Percentiles rank a stretch among this genome's conserved stretches.
Conservation (phyloP, 108 stramenopile genomes). For the Conticribra guillardii region DNA sequence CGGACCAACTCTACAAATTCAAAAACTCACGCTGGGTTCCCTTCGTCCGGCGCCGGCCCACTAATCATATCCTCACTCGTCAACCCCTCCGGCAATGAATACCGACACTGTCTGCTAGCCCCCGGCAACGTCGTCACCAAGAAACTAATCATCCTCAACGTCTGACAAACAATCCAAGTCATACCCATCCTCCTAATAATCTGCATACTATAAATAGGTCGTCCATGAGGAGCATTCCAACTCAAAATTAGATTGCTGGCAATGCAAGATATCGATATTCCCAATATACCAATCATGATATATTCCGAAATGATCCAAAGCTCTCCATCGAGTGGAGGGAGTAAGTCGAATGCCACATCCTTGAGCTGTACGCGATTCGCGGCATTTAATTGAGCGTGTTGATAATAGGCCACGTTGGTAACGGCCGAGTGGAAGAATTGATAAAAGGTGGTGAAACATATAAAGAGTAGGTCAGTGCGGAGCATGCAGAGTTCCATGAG, state of each 20-base stretch:
- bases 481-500: slow-evolving; percentile 25
- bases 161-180: slow-evolving; percentile 39
- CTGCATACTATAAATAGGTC: slow-evolving; percentile 27
- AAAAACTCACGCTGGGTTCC: slow-evolving; percentile 24
- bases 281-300: slow-evolving; percentile 24
- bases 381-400: slow-evolving; percentile 28
- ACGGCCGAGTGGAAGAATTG: slow-evolving; percentile 35
- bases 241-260: slow-evolving; percentile 18
- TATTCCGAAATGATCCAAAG: slow-evolving; percentile 43
- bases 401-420: slow-evolving; percentile 30
- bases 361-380: slow-evolving; percentile 25
- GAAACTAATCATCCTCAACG: slow-evolving; percentile 28
- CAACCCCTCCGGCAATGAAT: slow-evolving; percentile 38
- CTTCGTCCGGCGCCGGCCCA: slow-evolving; percentile 5
- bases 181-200: slow-evolving; percentile 32
- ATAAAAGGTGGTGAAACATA: slow-evolving; percentile 11
- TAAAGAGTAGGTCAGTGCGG: slow-evolving; percentile 2
- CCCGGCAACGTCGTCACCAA: slow-evolving; percentile 39
- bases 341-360: slow-evolving; percentile 22
- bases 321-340: slow-evolving; percentile 18
- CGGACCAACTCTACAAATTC: no score
- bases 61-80: slow-evolving; percentile 17
- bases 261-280: slow-evolving; percentile 13
- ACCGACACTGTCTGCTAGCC: slow-evolving; percentile 39
- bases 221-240: slow-evolving; percentile 27